Evolutionary conservation across 805 yeast species (phyloP).

Genomic region (Starmera amethionina): DNA sequence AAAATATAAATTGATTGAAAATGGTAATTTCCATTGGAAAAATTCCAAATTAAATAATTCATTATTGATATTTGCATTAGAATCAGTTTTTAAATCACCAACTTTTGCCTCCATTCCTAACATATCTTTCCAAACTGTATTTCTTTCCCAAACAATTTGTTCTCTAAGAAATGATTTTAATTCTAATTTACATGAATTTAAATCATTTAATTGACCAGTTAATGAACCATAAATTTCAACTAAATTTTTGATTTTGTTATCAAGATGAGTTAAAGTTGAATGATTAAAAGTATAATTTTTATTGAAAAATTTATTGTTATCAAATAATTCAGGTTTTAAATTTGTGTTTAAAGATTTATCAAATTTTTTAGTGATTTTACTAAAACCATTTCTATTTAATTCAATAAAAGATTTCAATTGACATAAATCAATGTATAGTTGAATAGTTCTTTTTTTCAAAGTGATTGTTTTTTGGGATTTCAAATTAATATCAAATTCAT

Average conservation of each 20-base stretch:
- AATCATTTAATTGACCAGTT: slow-evolving; percentile 22
- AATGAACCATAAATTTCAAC: slow-evolving; percentile 45
- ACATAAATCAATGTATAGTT: slow-evolving; percentile 60
- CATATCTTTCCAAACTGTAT: slow-evolving; percentile 94
- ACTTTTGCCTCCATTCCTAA: slow-evolving; percentile 74
- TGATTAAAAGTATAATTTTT: slow-evolving; percentile 47
- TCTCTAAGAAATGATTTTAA: slow-evolving; percentile 64
- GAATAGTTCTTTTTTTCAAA: slow-evolving; percentile 54
- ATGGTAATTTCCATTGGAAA: slow-evolving; percentile 22
- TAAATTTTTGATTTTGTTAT: slow-evolving; percentile 40
- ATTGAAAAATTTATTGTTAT: slow-evolving; percentile 30
- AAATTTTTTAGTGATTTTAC: slow-evolving; percentile 81
- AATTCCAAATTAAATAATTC: slow-evolving; percentile 24
- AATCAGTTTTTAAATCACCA: slow-evolving; percentile 22
- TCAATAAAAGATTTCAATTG: slow-evolving; percentile 81
- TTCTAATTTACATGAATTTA: slow-evolving; percentile 40
- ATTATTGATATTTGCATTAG: slow-evolving; percentile 22
- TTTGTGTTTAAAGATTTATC: slow-evolving; percentile 65
- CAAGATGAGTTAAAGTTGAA: slow-evolving; percentile 37
- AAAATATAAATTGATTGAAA: slow-evolving; percentile 15
- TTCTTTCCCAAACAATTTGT: slow-evolving; percentile 93
- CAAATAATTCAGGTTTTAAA: slow-evolving; percentile 40
- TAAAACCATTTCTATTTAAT: slow-evolving; percentile 76
- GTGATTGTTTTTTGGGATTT: slow-evolving; percentile 48
- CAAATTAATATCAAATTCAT: slow-evolving; percentile 38